Conservation (phyloP, 345 rosid genomes). For the Theobroma cacao region DNA sequence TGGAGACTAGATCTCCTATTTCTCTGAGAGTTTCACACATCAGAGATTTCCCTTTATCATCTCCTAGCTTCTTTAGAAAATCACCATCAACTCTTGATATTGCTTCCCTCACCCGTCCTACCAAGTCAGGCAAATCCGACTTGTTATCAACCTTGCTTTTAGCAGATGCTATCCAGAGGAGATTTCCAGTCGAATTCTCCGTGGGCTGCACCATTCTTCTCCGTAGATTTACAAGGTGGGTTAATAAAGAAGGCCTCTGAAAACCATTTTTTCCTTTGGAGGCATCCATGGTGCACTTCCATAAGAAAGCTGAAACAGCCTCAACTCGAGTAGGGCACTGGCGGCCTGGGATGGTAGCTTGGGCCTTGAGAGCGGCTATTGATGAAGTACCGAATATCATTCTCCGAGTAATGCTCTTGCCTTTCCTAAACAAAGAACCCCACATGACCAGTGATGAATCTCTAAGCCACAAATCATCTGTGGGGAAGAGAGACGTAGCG, state of each 20-base stretch:
- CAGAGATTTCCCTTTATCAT: slow-evolving; percentile 13
- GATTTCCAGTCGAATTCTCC: slow-evolving; percentile 28
- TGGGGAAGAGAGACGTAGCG: slow-evolving; percentile 35
- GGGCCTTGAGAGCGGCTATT: slow-evolving; percentile 24
- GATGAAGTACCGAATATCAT: slow-evolving; percentile 31
- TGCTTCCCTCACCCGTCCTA: slow-evolving; percentile 21
- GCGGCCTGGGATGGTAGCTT: background rate
- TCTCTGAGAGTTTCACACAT: slow-evolving; percentile 17
- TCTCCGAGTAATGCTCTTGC: slow-evolving; percentile 33
- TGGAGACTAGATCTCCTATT: background rate
- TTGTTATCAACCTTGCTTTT: background rate
- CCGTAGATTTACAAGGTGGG: slow-evolving; percentile 38
- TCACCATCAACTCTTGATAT: slow-evolving; percentile 29
- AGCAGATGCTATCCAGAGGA: slow-evolving; percentile 34
- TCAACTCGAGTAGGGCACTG: slow-evolving; percentile 30
- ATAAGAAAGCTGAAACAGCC: slow-evolving; percentile 37
- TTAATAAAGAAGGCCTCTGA: slow-evolving; percentile 23
- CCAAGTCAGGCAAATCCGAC: slow-evolving; percentile 22
- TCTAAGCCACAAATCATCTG: slow-evolving; percentile 34
- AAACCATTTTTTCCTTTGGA: slow-evolving; percentile 11
- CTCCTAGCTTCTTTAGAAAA: slow-evolving; percentile 18
- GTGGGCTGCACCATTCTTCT: slow-evolving; percentile 22
- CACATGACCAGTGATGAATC: slow-evolving; percentile 22
- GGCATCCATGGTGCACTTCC: slow-evolving; percentile 33
- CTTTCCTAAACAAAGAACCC: slow-evolving; percentile 33